phyloP scores from a whole-genome alignment of 768 basidiomycete genomes.

The Crassisporium funariophilum region DNA sequence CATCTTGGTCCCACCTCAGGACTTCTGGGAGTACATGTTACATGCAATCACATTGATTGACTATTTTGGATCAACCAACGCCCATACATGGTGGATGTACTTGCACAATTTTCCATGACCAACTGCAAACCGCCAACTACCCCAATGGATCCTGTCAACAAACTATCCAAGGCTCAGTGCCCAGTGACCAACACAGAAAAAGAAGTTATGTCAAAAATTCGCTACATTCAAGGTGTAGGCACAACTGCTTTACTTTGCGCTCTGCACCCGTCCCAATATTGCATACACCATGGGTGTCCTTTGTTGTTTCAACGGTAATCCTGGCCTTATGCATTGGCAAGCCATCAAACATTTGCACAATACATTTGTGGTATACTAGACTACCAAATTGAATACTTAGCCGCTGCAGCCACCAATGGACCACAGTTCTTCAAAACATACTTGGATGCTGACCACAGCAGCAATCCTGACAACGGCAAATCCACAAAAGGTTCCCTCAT shows the following conservation, averaged over 20 bases:
- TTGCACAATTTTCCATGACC: slow-evolving; percentile 20
- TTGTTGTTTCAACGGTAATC: slow-evolving; percentile 23
- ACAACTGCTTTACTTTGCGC: neutral
- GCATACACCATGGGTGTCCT: slow-evolving; percentile 11
- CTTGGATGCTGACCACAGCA: slow-evolving; percentile 34
- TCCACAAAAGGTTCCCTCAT: slow-evolving; percentile 41
- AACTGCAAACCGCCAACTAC: slow-evolving; percentile 22
- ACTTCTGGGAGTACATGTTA: slow-evolving; percentile 27
- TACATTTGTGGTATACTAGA: slow-evolving; percentile 15
- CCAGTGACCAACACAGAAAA: neutral
- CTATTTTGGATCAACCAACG: slow-evolving; percentile 26
- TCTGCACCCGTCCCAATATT: slow-evolving; percentile 6
- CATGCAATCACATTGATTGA: slow-evolving; percentile 10
- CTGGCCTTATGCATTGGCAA: slow-evolving; percentile 30
- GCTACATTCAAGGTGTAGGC: slow-evolving; percentile 1
- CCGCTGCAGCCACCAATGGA: neutral
- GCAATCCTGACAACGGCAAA: slow-evolving; percentile 25
- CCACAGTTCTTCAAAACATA: slow-evolving; percentile 24
- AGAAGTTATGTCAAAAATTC: neutral
- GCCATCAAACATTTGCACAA: slow-evolving; percentile 29
- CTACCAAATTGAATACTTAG: slow-evolving; percentile 15
- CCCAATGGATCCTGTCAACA: slow-evolving; percentile 16
- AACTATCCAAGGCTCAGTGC: slow-evolving; percentile 5
- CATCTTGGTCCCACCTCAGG: slow-evolving; percentile 15
- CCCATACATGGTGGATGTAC: slow-evolving; percentile 23